phyloP scores from a whole-genome alignment of 2,329 filamentous ascomycete genomes.

The Fusarium heterosporum region DNA sequence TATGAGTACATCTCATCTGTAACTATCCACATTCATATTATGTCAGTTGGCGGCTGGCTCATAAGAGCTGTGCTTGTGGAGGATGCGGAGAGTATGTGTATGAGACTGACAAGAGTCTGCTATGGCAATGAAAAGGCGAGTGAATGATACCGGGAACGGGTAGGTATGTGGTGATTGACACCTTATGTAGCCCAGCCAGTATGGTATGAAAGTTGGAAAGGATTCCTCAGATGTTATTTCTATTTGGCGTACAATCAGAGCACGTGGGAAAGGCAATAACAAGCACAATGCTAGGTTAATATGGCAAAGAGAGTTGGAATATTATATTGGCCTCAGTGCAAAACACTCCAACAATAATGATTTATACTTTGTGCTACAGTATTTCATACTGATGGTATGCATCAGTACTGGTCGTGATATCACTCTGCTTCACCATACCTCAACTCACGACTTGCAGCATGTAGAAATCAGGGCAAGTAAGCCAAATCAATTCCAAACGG shows the following conservation, averaged over 20 bases:
- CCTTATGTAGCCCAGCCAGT: neutral
- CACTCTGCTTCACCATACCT: neutral
- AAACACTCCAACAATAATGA: neutral
- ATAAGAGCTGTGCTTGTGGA: neutral
- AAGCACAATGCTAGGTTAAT: neutral
- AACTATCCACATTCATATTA: neutral
- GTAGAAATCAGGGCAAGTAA: constrained; percentile 32
- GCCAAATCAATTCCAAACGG: constrained; percentile 43
- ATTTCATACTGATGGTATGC: neutral
- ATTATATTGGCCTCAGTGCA: too few species aligned
- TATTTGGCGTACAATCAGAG: neutral
- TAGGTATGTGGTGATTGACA: too few species aligned
- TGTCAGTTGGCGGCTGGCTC: neutral
- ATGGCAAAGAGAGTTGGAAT: too few species aligned
- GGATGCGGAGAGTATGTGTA: too few species aligned
- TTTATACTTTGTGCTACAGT: neutral
- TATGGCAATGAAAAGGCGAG: too few species aligned
- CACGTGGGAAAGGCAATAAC: neutral
- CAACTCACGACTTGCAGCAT: constrained; percentile 18
- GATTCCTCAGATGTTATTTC: neutral
- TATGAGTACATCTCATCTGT: neutral
- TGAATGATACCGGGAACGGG: neutral
- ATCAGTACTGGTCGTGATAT: neutral
- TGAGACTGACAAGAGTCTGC: too few species aligned
- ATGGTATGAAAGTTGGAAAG: neutral